These are phyloP conservation scores for Pleurotus tuber-regium DNA, from an alignment of 768 basidiomycete species.

Conservation along the genomic window DNA sequence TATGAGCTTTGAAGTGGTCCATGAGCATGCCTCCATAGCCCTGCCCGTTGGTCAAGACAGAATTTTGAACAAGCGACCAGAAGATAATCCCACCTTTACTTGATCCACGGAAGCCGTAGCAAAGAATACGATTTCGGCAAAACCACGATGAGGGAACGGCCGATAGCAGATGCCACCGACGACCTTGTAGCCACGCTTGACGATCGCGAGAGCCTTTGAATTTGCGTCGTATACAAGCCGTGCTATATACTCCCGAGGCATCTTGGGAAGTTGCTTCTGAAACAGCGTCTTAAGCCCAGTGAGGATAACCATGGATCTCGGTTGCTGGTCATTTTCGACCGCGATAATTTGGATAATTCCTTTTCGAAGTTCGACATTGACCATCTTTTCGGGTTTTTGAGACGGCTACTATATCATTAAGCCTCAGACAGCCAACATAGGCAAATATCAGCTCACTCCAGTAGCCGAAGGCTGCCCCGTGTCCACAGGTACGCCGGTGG, in stretches of 20 bases:
- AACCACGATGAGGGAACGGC: slow-evolving; percentile 91
- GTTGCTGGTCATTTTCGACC: slow-evolving; percentile 78
- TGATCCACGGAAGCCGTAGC: slow-evolving; percentile 96
- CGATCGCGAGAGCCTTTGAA: slow-evolving; percentile 91
- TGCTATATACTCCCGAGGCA: slow-evolving; percentile 98
- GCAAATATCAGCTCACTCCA: slow-evolving; percentile 36
- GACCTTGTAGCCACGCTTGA: slow-evolving; percentile 92
- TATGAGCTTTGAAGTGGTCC: slow-evolving; percentile 96
- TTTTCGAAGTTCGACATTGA: slow-evolving; percentile 74
- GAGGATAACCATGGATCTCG: slow-evolving; percentile 79
- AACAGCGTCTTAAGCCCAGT: slow-evolving; percentile 97
- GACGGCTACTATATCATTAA: slow-evolving; percentile 39
- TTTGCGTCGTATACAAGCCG: slow-evolving; percentile 91
- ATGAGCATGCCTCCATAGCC: slow-evolving; percentile 98
- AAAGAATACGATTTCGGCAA: slow-evolving; percentile 99
- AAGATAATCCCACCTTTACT: slow-evolving; percentile 70
- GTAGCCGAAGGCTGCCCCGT: slow-evolving; percentile 43
- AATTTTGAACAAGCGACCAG: neutral
- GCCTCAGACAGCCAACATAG: neutral
- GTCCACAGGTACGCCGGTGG: slow-evolving; percentile 80
- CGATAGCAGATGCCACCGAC: slow-evolving; percentile 98
- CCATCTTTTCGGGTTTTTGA: slow-evolving; percentile 69
- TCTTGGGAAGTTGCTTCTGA: slow-evolving; percentile 96
- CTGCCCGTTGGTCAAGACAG: slow-evolving; percentile 34
- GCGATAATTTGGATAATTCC: slow-evolving; percentile 82